Conservation (phyloP, 2,329 filamentous ascomycete species). For the Akanthomyces uredinophilus region DNA sequence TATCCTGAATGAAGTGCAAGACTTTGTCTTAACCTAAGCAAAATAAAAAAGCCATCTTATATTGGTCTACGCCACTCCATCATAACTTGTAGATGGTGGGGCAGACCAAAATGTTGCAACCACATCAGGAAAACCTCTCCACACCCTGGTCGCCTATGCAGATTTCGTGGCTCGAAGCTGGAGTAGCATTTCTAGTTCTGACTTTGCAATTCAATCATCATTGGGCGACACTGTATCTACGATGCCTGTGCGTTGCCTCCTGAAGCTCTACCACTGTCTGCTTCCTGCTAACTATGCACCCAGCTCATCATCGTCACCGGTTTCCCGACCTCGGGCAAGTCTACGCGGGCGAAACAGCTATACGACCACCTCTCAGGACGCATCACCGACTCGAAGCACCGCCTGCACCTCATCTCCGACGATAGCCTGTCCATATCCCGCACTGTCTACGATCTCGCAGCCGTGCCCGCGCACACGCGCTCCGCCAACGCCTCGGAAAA, state of each 20-base stretch:
- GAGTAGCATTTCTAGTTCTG: neutral
- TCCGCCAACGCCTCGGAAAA: slow-evolving; percentile 74
- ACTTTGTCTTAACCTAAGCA: too few species aligned
- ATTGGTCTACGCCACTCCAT: neutral
- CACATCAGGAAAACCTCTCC: neutral
- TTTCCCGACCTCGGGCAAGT: slow-evolving; percentile 64
- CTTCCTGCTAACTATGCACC: neutral
- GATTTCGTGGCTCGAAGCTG: neutral
- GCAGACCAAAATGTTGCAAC: neutral
- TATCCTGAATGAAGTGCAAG: too few species aligned
- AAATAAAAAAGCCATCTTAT: too few species aligned
- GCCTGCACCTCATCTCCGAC: slow-evolving; percentile 70
- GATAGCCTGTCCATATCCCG: slow-evolving; percentile 65
- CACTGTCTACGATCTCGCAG: slow-evolving; percentile 60
- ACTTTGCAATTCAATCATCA: neutral
- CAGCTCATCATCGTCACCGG: slow-evolving; percentile 65
- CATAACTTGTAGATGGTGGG: neutral
- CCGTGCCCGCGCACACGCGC: slow-evolving; percentile 54
- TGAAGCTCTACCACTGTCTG: neutral
- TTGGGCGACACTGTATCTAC: neutral
- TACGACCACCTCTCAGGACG: slow-evolving; percentile 57
- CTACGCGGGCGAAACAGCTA: slow-evolving; percentile 61
- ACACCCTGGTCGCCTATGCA: neutral
- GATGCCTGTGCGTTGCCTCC: neutral
- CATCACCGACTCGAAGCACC: slow-evolving; percentile 50